A percentile compares a stretch with the other conserved stretches of the same genome.
These are phyloP conservation scores for Tylopilus intermedius DNA, from an alignment of 768 basidiomycete genomes.

Conservation along the genomic window DNA sequence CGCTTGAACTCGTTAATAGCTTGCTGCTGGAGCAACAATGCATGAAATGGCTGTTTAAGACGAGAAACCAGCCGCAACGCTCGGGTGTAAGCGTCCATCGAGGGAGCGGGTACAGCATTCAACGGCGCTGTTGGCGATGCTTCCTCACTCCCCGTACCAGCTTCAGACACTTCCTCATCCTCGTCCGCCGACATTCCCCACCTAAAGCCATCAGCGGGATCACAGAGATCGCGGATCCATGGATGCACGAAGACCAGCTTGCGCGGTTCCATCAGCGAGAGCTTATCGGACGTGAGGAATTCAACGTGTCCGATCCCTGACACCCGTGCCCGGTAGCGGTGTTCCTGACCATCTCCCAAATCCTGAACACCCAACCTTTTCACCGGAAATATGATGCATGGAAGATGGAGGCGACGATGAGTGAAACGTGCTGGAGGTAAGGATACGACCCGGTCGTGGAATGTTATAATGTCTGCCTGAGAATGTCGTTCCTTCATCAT, in stretches of 20 bases:
- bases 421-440: not conserved
- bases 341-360: not conserved
- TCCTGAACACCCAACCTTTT: not conserved
- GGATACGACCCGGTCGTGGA: not conserved
- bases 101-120: not conserved
- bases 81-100: not conserved
- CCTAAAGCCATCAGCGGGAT: not conserved
- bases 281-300: not conserved
- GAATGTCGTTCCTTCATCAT: not conserved
- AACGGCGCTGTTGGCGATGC: not conserved
- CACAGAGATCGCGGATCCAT: constrained; percentile 5
- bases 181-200: not conserved
- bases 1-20: not conserved
- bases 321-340: not conserved
- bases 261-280: not conserved
- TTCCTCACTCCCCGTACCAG: too few relatives aligned
- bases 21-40: not conserved
- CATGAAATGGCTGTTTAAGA: not conserved
- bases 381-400: not conserved
- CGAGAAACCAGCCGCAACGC: not conserved
- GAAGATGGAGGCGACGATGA: not conserved
- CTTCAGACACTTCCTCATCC: not conserved
- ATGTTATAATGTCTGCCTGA: not conserved
- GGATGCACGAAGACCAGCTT: constrained; percentile 2
- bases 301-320: not conserved